Evolutionary conservation across 495 filamentous ascomycete species (phyloP).

Genomic region (Neohortaea acidophila): DNA sequence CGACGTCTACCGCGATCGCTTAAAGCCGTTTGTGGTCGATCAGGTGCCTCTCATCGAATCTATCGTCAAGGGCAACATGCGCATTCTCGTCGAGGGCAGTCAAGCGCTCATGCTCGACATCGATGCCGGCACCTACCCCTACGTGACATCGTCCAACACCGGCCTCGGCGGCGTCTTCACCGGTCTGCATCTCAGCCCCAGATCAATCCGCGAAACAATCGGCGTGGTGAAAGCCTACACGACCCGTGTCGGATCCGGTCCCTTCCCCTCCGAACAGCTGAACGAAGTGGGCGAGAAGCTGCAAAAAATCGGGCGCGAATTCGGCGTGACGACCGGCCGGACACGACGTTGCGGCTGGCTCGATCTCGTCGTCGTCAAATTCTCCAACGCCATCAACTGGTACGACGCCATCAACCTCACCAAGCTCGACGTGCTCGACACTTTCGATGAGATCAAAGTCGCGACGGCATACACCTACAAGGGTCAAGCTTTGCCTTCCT

Average conservation of each 20-base stretch:
- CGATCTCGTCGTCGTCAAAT: conserved; percentile 73
- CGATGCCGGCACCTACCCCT: conserved; percentile 67
- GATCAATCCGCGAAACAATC: conserved; percentile 47
- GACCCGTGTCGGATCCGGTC: conserved; percentile 57
- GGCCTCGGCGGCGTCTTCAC: conserved; percentile 54
- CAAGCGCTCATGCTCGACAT: conserved; percentile 74
- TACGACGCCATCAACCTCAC: conserved; percentile 59
- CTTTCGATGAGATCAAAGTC: conserved; percentile 65
- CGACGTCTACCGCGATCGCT: conserved; percentile 50
- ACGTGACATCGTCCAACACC: conserved; percentile 52
- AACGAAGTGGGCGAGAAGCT: conserved; percentile 50
- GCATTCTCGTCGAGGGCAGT: conserved; percentile 73
- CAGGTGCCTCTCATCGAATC: conserved; percentile 41
- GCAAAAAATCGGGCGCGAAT: conserved; percentile 48
- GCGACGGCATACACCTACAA: conserved; percentile 53
- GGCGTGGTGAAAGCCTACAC: conserved; percentile 75
- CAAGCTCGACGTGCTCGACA: conserved; percentile 78
- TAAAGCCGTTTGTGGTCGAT: conserved; percentile 59
- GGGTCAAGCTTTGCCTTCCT: conserved; percentile 37
- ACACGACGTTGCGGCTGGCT: conserved; percentile 79
- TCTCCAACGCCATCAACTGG: conserved; percentile 34
- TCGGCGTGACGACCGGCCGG: conserved; percentile 74
- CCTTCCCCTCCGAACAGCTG: conserved; percentile 70
- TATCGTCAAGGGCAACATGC: conserved; percentile 42
- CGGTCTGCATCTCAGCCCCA: conserved; percentile 44